Conservation (phyloP, 345 rosid genomes). For the Moricandia moricandioides region DNA sequence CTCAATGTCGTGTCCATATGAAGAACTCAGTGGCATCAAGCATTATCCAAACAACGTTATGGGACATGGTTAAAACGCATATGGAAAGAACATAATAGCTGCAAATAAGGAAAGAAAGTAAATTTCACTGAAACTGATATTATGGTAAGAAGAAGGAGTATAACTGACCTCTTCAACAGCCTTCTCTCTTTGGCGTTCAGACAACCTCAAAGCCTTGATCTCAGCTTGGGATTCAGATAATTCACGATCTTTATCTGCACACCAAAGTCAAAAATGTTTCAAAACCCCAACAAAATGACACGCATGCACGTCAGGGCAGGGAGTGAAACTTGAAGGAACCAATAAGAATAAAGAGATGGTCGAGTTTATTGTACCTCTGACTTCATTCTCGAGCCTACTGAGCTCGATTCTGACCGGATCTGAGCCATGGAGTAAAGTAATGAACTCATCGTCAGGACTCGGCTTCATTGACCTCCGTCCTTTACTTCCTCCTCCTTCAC, state of each 20-base stretch:
- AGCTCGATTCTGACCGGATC: constrained; percentile 99
- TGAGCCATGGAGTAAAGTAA: constrained; percentile 90
- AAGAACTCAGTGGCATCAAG: neutral
- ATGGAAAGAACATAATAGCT: no score
- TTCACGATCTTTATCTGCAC: constrained; percentile 91
- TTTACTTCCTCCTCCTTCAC: constrained; percentile 54
- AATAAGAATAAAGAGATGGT: constrained; percentile 49
- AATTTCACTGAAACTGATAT: neutral
- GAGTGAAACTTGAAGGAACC: constrained; percentile 20
- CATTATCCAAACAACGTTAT: neutral
- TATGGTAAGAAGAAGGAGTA: neutral
- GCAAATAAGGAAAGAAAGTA: neutral
- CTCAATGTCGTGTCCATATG: neutral
- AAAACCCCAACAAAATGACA: constrained; percentile 17
- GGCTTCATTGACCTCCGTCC: constrained; percentile 75
- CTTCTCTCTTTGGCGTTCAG: constrained; percentile 86
- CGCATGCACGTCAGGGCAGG: constrained; percentile 19
- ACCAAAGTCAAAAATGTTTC: constrained; percentile 16
- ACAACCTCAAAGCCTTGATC: constrained; percentile 81
- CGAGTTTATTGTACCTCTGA: constrained; percentile 74
- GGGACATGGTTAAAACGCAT: neutral
- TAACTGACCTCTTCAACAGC: constrained; percentile 93
- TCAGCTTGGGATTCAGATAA: constrained; percentile 89
- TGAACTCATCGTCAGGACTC: constrained; percentile 86
- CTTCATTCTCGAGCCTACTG: constrained; percentile 95